Evolutionary conservation across 116 monocot genomes (phyloP).

Genomic region (Dioscorea cayenensis): DNA sequence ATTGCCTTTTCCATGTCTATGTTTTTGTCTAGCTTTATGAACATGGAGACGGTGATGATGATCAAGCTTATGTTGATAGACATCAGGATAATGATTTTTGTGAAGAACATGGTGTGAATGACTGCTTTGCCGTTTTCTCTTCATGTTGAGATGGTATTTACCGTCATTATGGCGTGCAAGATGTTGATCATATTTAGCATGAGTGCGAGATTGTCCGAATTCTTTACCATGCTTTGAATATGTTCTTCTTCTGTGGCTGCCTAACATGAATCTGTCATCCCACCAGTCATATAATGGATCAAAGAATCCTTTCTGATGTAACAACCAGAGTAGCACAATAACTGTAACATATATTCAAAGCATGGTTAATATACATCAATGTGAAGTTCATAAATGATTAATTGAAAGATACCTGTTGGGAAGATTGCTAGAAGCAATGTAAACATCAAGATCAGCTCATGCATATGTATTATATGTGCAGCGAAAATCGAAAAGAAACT

Average conservation of each 20-base stretch:
- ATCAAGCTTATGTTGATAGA: constrained; percentile 18
- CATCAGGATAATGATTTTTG: constrained; percentile 16
- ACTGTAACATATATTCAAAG: constrained; percentile 23
- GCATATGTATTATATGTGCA: constrained; percentile 82
- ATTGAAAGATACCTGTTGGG: constrained; percentile 51
- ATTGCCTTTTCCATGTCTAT: constrained; percentile 15
- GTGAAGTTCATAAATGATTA: not conserved
- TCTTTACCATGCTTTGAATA: constrained; percentile 20
- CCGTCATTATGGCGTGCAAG: constrained; percentile 12
- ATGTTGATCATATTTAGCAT: constrained; percentile 2
- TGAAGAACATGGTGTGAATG: constrained; percentile 16
- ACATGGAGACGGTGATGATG: constrained; percentile 11
- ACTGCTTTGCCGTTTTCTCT: constrained; percentile 19
- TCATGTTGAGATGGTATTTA: constrained; percentile 4
- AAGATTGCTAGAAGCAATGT: constrained; percentile 59
- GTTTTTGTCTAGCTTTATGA: constrained; percentile 29
- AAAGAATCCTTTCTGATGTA: constrained; percentile 92
- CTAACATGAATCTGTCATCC: constrained; percentile 27
- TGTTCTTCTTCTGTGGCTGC: constrained; percentile 2
- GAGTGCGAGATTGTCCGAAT: constrained; percentile 1
- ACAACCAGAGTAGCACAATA: constrained; percentile 64
- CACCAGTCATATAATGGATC: constrained; percentile 80
- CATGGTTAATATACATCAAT: not conserved
- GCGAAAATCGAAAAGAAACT: constrained; percentile 79
- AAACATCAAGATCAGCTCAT: constrained; percentile 68